Evolutionary conservation across 208 protist species (phyloP), one percentile per base, ranked within the genome.

Genomic region (Acanthamoeba culbertsoni): DNA sequence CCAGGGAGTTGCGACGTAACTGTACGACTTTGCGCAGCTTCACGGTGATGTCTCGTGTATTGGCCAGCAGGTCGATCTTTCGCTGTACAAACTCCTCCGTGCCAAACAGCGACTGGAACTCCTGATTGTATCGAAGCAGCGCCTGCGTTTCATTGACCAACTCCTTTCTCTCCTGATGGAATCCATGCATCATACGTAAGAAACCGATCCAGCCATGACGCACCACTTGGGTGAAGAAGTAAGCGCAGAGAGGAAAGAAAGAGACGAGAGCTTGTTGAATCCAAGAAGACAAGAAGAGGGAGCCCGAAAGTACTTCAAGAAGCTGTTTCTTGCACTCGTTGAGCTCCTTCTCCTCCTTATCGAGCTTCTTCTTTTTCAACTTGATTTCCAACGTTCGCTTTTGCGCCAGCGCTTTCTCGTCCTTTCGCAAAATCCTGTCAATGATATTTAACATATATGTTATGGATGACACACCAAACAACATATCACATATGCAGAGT

Each of bases 111-210:
- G 46, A 46, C 33, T 68, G 79, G 51, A 59, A 89, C 55, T 89
- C 51, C 53, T 89, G 31, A 35, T 59, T 18, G 51, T 89, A 89
- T n/a, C 55, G 45, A 31, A 89, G 33, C 51, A 89, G 46, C 51
- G 55, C 23, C 53, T 89, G 51, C 23, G 79, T 89, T 35, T 89
- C 79, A n/a, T 89, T 89, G 51, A 89, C 79, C 46, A 89, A 23
- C 14, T 89, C 79, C 28, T 89, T 89, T 46, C 79, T 45, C 53
- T 89, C 79, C 79, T 89, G 51, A 7, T 48, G 35, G 14, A 73
- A n/a, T 37, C 8, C 48, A 18, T 55, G 48, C 48, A 18, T 43
- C 14, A 68, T n/a, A 68, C 14, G 59, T 33, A 26, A 7, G 20
- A 33, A 6, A 16, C 33, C 7, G 35, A 7, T 7, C 2, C 26